Base-by-base conservation (phyloP, 352 stramenopile species). In the Pythium brassicae region DNA sequence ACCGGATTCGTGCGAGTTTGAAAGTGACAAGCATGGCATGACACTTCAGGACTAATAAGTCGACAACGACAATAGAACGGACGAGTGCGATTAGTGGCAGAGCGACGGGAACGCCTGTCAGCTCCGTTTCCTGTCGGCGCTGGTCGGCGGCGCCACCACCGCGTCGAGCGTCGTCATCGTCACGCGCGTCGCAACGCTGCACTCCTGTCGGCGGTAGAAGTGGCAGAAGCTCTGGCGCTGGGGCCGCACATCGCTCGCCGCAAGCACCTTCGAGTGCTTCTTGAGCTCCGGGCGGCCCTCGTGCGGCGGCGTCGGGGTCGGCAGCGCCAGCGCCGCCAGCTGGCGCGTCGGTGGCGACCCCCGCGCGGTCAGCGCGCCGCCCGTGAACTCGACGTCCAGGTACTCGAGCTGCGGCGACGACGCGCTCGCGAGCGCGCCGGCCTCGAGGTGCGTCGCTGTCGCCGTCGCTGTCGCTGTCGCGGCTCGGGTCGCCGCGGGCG, bases 181-280 rank as follows among this genome's bases (percentile, higher is more conserved):
- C 39, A 77, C 64, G 20, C 65, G 62, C 12, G 67, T 61, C 26
- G 72, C 62, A 14, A 73, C 57, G 53, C 71, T 60, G 61, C 78
- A 88, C 59, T 85, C 62, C 46, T 86, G 57, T 45, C 71, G 76
- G 46, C 63, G 52, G 59, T 87, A 78, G 39, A 87, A 87, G 50
- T 86, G 76, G 65, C 78, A 89, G 53, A 87, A 89, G 55, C 68
- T 86, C 29, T 76, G 70, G 14, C 76, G 68, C 32, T 63, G 57
- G 0, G 72, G 62, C 35, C 62, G 73, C 27, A 47, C 59, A 23
- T 73, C 43, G 23, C 64, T 78, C 3, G 78, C 78, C 25, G 69
- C 66, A 15, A 83, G 55, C 23, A 89, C 79, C 50, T 89, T 89
- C 11, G 78, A 89, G 61, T 89, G 71, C 26, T 82, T 83, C 34